Percentiles rank a stretch among this genome's conserved stretches.
These are phyloP conservation scores for Geotrichum macrosporum DNA, from an alignment of 1,139 yeast genomes.

Conservation along the genomic window DNA sequence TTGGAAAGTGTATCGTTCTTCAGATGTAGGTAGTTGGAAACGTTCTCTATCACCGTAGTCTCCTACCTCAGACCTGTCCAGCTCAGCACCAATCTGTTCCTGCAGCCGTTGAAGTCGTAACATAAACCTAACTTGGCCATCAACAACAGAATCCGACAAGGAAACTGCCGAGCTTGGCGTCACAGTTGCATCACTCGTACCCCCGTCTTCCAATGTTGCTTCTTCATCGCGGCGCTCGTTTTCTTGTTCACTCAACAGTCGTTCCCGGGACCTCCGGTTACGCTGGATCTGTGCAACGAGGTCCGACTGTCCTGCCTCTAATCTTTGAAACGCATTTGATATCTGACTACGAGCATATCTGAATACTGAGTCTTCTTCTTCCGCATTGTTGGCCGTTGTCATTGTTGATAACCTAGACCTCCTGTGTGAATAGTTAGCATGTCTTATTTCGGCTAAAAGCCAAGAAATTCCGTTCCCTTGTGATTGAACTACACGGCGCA, in stretches of 20 bases:
- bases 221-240: not conserved
- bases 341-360: not conserved
- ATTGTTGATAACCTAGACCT: slow-evolving; percentile 13
- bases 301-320: too few species aligned
- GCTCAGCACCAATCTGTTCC: slow-evolving; percentile 4
- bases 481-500: slow-evolving; percentile 13
- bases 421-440: not conserved
- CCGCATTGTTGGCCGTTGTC: slow-evolving; percentile 5
- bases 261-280: not conserved
- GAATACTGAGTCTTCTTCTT: not conserved
- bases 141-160: slow-evolving; percentile 4
- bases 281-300: slow-evolving; percentile 1
- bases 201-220: slow-evolving; percentile 6
- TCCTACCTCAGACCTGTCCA: not conserved
- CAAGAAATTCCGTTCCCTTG: slow-evolving; percentile 10
- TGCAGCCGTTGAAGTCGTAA: slow-evolving; percentile 7
- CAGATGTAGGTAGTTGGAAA: slow-evolving; percentile 7
- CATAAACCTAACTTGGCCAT: slow-evolving; percentile 8
- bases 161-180: slow-evolving; percentile 9
- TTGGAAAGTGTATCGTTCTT: slow-evolving; percentile 6
- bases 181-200: slow-evolving; percentile 11
- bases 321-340: not conserved
- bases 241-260: not conserved
- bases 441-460: slow-evolving; percentile 12
- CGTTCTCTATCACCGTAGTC: not conserved